Base-by-base conservation (phyloP, 495 filamentous ascomycete species). In the Aspergillus egyptiacus region DNA sequence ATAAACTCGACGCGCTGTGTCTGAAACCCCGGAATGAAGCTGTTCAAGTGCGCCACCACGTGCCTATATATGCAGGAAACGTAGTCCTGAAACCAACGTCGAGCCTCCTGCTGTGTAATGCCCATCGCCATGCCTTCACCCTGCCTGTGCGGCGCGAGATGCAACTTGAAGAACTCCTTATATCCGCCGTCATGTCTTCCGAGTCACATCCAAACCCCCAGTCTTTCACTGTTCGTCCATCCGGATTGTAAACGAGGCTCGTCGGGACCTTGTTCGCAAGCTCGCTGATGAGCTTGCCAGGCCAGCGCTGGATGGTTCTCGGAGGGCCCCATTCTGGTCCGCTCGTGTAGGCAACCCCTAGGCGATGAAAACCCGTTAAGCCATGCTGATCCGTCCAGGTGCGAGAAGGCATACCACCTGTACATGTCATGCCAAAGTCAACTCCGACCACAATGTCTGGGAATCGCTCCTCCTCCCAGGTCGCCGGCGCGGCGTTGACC, bases 371-470 rank as follows among this genome's bases (percentile, higher is more conserved):
- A 39, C 22, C 42, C 22, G 32, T 50, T 30, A 22, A n/a, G n/a
- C n/a, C n/a, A n/a, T n/a, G n/a, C n/a, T n/a, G n/a, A n/a, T n/a
- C 13, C 15, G n/a, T 27, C 23, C 15, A 9, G 14, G 15, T 30
- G 6, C 10, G 22, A 20, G 5, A 14, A 41, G n/a, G n/a, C n/a
- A 25, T 7, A n/a, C 64, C 46, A 76, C 77, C 77, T 45, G 78
- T 80, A 46, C 70, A 82, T 19, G 81, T 83, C 65, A 81, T 82
- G 2, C 80, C 81, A 47, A 83, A 67, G 53, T 84, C 81, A 40
- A 84, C 63, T 13, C 77, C 77, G 20, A 83, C 70, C 10, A 81
- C 58, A 51, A 83, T 74, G 54, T 82, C 78, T 15, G 79, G 75
- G 15, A 44, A 37, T 14, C 48, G 48, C 39, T 51, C 39, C 11